Base-by-base conservation (phyloP, 2,329 filamentous ascomycete species). In the Sclerotinia glacialis region DNA sequence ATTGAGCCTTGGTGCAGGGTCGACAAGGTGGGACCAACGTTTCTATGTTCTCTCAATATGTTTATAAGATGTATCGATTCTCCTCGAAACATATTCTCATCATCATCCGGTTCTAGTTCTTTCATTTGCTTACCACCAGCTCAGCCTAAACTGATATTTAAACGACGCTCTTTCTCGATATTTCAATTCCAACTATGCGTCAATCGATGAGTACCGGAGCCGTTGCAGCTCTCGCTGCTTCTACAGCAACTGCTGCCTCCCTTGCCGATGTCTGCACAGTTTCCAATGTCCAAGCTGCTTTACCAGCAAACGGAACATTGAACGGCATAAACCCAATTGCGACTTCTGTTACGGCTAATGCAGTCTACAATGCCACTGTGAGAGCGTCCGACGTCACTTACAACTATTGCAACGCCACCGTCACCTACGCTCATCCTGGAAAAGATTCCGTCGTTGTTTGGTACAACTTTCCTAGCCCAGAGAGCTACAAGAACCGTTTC, bases 401-500 rank as follows among this genome's bases (percentile, higher is more conserved):
- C 69, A 76, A 70, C 71, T 82, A 80, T 70, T 83, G 81, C 72
- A 82, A 82, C 62, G 77, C 82, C 34, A 81, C 78, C 4, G 78
- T 83, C 54, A 76, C 78, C 37, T 82, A 82, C 70, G 76, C 78
- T 1, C 81, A 83, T 64, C 73, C 77, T 42, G 80, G 80, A n/a
- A 62, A 71, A 26, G 77, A 79, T 66, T 63, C 67, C 2, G 78
- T 81, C 2, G 71, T 75, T 40, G 71, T 81, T 6, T 73, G 75
- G 37, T 79, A 79, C 71, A 81, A 78, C 74, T 76, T 82, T 8
- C 81, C 81, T 0, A 70, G 77, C 4, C 80, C 80, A 0, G 72
- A 73, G 2, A 74, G 75, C 37, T 83, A 80, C 72, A 71, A 81
- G 69, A 81, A 80, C 59, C 77, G 81, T 5, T 83, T 78, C 67